Conservation (phyloP, 2,329 filamentous ascomycete genomes). For the Purpureocillium takamizusanense region DNA sequence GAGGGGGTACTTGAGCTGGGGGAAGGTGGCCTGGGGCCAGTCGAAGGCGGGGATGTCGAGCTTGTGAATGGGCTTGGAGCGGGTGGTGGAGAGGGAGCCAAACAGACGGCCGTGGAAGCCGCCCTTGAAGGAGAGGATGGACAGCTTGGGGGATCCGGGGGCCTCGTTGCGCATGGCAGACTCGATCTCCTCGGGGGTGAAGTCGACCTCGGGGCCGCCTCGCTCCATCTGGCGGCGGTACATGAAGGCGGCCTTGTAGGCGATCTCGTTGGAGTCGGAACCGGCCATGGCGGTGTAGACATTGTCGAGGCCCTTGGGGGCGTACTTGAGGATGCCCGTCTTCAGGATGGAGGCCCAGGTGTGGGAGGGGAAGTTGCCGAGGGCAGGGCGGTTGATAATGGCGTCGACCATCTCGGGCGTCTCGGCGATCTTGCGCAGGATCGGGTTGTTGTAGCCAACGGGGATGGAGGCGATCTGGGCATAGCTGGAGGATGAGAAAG, state of each 20-base stretch:
- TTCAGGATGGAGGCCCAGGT: conserved; percentile 77
- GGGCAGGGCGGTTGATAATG: conserved; percentile 79
- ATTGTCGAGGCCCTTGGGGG: conserved; percentile 75
- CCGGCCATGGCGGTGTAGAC: conserved; percentile 87
- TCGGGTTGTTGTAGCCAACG: conserved; percentile 84
- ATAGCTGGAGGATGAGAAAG: conserved; percentile 40
- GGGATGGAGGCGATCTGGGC: conserved; percentile 91
- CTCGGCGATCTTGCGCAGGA: conserved; percentile 58
- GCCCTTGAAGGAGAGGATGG: conserved; percentile 81
- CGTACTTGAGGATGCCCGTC: conserved; percentile 71
- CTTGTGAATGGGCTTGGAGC: conserved; percentile 91
- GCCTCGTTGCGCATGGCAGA: conserved; percentile 72
- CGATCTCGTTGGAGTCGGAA: conserved; percentile 88
- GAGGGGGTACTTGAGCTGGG: conserved; percentile 76
- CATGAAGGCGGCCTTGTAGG: conserved; percentile 95
- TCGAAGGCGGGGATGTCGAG: conserved; percentile 90
- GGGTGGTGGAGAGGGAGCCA: conserved; percentile 77
- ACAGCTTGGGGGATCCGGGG: conserved; percentile 67
- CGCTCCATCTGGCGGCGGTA: conserved; percentile 75
- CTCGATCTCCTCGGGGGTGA: conserved; percentile 66
- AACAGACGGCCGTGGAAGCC: conserved; percentile 89
- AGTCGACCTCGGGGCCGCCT: conserved; percentile 67
- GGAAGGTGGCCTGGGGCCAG: conserved; percentile 89
- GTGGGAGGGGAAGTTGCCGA: conserved; percentile 82
- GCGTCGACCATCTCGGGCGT: conserved; percentile 72